These are phyloP conservation scores for Aspergillus flavus DNA, from an alignment of 2,329 filamentous ascomycete species.

Conservation along the genomic window DNA sequence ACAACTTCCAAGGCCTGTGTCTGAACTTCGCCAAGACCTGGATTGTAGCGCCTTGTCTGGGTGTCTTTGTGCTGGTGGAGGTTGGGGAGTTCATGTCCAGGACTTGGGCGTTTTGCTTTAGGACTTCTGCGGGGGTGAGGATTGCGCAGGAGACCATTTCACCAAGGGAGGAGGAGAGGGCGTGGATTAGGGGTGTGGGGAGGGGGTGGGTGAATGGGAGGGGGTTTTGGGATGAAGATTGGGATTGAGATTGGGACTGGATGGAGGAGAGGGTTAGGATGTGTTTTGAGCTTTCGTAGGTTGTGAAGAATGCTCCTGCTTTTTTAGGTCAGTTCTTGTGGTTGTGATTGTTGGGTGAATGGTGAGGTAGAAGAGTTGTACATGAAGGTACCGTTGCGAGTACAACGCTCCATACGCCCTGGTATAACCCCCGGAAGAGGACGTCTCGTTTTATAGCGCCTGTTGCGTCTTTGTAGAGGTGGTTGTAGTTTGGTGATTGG, in stretches of 20 bases:
- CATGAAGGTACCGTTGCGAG: constrained; percentile 86
- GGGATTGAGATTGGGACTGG: constrained; percentile 30
- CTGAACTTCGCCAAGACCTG: constrained; percentile 61
- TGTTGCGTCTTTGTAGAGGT: constrained; percentile 64
- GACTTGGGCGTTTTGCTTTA: constrained; percentile 94
- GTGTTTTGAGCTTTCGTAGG: constrained; percentile 77
- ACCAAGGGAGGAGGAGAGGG: constrained; percentile 71
- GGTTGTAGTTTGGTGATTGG: constrained; percentile 75
- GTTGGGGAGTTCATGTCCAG: constrained; percentile 39
- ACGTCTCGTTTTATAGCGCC: constrained; percentile 57
- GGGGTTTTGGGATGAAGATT: neutral
- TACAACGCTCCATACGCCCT: constrained; percentile 83
- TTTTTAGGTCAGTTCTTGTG: constrained; percentile 31
- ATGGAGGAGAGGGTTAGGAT: constrained; percentile 56
- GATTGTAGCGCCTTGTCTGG: constrained; percentile 27
- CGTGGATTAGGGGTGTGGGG: constrained; percentile 71
- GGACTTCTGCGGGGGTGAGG: constrained; percentile 83
- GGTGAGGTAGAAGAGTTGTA: constrained; percentile 36
- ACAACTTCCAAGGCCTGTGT: constrained; percentile 58
- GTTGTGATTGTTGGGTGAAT: neutral
- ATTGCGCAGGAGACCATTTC: constrained; percentile 86
- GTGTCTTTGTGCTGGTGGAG: too few species aligned
- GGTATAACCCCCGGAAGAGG: constrained; percentile 76
- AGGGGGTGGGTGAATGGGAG: constrained; percentile 47
- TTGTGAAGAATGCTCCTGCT: constrained; percentile 85